Evolutionary conservation across 2,329 filamentous ascomycete species (phyloP).

Genomic region (Exutisphaerella laricina): DNA sequence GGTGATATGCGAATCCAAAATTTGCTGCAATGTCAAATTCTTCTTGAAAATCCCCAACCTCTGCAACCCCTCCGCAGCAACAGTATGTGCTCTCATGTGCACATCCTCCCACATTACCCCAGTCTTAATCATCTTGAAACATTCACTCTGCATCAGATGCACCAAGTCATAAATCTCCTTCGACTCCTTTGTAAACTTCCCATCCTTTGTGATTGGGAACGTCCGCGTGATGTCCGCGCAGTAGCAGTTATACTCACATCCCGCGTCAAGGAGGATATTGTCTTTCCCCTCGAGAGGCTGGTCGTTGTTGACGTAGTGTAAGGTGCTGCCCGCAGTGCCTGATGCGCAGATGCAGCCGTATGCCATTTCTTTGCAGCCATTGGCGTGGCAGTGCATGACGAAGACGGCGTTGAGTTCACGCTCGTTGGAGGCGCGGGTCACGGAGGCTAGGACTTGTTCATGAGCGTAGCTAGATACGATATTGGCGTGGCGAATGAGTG

Average conservation of each 20-base stretch:
- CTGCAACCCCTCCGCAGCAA: constrained; percentile 75
- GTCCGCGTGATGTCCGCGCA: constrained; percentile 68
- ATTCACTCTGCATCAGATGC: constrained; percentile 76
- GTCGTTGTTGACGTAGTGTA: constrained; percentile 83
- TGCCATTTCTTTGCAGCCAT: constrained; percentile 74
- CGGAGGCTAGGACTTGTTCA: constrained; percentile 60
- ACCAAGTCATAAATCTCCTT: constrained; percentile 59
- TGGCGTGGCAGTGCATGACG: constrained; percentile 66
- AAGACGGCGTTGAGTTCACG: constrained; percentile 78
- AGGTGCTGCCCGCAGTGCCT: constrained; percentile 72
- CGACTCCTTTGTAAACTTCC: constrained; percentile 64
- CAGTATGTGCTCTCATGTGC: constrained; percentile 70
- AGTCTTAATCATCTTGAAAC: constrained; percentile 65
- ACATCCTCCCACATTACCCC: constrained; percentile 77
- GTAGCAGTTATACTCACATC: constrained; percentile 51
- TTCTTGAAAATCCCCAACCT: constrained; percentile 62
- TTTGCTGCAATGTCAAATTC: constrained; percentile 35
- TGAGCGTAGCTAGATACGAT: constrained; percentile 75
- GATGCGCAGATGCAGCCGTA: constrained; percentile 82
- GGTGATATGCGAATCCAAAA: constrained; percentile 42
- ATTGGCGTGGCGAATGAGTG: constrained; percentile 75
- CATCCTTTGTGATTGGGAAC: constrained; percentile 63
- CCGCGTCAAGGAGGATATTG: constrained; percentile 79
- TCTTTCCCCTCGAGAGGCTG: constrained; percentile 64
- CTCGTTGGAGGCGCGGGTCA: constrained; percentile 66